Conservation (phyloP, 2,329 filamentous ascomycete genomes). For the Lecanicillium sp. region DNA sequence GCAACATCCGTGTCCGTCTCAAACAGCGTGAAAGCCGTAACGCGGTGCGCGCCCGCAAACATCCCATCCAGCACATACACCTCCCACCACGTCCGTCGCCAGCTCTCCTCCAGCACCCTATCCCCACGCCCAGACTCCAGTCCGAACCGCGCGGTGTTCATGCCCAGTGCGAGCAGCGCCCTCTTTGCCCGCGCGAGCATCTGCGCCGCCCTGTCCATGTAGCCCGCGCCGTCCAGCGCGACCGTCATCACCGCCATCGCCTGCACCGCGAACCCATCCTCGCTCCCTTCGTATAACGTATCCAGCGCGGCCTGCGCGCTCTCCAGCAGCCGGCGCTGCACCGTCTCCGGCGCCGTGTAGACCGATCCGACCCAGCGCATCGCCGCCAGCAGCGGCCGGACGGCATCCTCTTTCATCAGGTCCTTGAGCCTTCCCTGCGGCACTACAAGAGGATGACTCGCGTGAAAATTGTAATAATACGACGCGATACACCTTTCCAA, state of each 20-base stretch:
- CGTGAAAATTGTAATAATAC: constrained; percentile 5
- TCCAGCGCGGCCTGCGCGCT: neutral
- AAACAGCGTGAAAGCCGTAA: neutral
- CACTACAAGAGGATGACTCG: constrained; percentile 6
- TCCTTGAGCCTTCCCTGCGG: neutral
- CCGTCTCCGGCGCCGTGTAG: neutral
- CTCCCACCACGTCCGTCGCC: constrained; percentile 79
- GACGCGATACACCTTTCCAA: constrained; percentile 5
- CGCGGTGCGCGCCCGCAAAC: constrained; percentile 49
- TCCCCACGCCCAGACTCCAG: neutral
- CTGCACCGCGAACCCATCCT: constrained; percentile 1
- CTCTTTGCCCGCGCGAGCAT: neutral
- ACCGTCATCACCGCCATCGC: constrained; percentile 4
- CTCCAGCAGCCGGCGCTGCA: neutral
- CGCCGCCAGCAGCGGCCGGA: constrained; percentile 5
- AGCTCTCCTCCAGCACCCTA: constrained; percentile 60
- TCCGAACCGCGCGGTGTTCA: constrained; percentile 21
- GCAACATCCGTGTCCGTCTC: neutral
- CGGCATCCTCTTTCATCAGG: neutral
- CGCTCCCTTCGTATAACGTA: neutral
- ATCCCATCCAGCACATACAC: constrained; percentile 66
- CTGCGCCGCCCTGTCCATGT: neutral
- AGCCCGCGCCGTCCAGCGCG: constrained; percentile 1
- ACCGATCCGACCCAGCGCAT: constrained; percentile 9
- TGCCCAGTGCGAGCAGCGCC: constrained; percentile 28